Base-by-base conservation (phyloP, 2,329 filamentous ascomycete species). In the Colletotrichum endophyticum region DNA sequence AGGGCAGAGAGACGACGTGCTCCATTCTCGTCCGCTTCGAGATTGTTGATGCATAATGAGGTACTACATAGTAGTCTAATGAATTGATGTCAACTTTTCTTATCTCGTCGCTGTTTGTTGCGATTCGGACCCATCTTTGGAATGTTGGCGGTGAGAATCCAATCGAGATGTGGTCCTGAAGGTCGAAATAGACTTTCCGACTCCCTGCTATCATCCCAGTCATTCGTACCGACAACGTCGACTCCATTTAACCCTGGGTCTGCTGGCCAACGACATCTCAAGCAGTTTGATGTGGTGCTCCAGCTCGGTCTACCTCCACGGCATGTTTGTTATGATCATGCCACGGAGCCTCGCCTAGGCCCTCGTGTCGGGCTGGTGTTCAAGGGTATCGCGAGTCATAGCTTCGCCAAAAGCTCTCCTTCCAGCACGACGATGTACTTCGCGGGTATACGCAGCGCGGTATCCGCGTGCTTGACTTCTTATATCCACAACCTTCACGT, bases 1-100 rank as follows among this genome's bases (percentile, higher is more conserved):
- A 91, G 81, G 93, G 93, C 0, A 86, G 89, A 36, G 91, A 94
- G 85, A 94, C 92, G 0, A 88, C 85, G 77, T 93, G 92, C 78
- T 90, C 90, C 5, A 74, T 94, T 61, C 84, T 94, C 34, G 89
- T 94, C 8, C 91, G 87, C 79, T 92, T 94, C 81, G 90, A 92
- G 73, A 81, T 94, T 70, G 83, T 84, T 75, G 86, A 92, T 79
- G 78, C 77, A 34, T 75, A 25, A 72, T 39, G 13, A 39, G 15
- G 16, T 8, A 25, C 22, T 12, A 5, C 30, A 36, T 62, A 59
- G 22, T 34, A 59, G 56, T 12, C 56, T 59, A 19, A 59, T 28
- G 56, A 28, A 59, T 28, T 28, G 16, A 59, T 59, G 44, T 53
- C 44, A 53, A 0, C 2, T 22, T 53, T 13, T 7, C 44, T 53